phyloP scores from a whole-genome alignment of 1,284 basidiomycete genomes.

The Ustilago bromivora region DNA sequence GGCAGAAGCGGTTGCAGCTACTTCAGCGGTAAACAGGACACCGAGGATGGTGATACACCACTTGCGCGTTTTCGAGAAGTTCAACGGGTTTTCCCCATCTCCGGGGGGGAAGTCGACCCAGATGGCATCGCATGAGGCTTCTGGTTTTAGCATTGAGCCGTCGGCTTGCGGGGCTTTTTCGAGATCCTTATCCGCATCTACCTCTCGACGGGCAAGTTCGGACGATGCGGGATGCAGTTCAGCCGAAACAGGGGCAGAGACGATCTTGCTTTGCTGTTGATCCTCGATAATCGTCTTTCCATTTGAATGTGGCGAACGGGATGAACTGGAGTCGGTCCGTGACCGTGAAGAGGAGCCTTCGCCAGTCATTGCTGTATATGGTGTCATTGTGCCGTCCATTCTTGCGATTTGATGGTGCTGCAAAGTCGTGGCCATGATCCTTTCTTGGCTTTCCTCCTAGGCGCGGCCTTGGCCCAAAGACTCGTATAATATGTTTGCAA shows the following conservation, averaged over 20 bases:
- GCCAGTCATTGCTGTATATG: constrained; percentile 27
- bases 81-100: constrained; percentile 75
- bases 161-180: constrained; percentile 34
- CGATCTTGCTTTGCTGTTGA: not conserved
- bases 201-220: not conserved
- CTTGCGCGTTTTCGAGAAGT: constrained; percentile 74
- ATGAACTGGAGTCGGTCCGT: constrained; percentile 31
- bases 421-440: not conserved
- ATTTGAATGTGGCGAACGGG: constrained; percentile 15
- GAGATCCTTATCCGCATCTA: constrained; percentile 14
- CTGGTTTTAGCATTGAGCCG: constrained; percentile 3
- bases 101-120: constrained; percentile 74
- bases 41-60: constrained; percentile 76
- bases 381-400: constrained; percentile 5
- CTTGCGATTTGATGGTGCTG: not conserved
- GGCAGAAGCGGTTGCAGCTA: constrained; percentile 73
- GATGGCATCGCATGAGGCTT: constrained; percentile 55
- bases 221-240: constrained; percentile 1
- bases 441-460: too few species aligned
- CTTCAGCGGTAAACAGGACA: constrained; percentile 73
- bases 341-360: constrained; percentile 25
- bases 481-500: too few species aligned
- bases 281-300: constrained; percentile 26
- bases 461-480: too few species aligned
- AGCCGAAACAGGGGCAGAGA: not conserved